A percentile compares a stretch with the other conserved stretches of the same genome.
Evolutionary conservation across 73 alveolate genomes (phyloP).

Genomic region (Effrenium voratum): DNA sequence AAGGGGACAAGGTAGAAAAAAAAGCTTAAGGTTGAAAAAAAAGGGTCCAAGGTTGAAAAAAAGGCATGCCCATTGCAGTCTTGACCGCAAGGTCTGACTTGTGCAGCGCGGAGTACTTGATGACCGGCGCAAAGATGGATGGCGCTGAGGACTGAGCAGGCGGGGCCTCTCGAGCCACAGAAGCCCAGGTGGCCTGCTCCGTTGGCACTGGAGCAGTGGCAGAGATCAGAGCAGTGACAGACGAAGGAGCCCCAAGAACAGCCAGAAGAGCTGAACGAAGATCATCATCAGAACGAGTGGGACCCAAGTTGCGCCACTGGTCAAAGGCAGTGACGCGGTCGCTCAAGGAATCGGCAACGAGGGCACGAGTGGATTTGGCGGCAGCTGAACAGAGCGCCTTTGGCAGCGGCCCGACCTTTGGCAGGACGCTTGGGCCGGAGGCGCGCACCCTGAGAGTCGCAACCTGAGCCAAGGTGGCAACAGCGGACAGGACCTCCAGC

Average conservation of each 20-base stretch:
- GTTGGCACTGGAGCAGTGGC: neutral
- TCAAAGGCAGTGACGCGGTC: neutral
- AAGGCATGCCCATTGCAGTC: neutral
- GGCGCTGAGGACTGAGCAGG: neutral
- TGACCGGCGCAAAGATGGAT: neutral
- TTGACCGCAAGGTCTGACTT: neutral
- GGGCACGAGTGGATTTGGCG: neutral
- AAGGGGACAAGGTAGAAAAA: no score
- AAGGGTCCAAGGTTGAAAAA: no score
- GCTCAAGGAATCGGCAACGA: neutral
- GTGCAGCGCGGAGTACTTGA: neutral
- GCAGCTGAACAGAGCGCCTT: neutral
- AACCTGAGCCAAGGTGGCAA: neutral
- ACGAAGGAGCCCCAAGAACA: neutral
- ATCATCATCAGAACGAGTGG: neutral
- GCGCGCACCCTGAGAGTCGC: neutral
- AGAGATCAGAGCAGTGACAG: neutral
- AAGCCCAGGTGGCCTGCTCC: neutral
- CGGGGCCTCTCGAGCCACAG: neutral
- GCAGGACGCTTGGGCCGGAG: neutral
- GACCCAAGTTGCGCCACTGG: neutral
- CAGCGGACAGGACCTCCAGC: neutral
- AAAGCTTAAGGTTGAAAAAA: no score
- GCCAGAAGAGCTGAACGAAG: neutral
- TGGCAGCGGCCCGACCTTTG: neutral